Evolutionary conservation across 192 early-diverging fungal species (phyloP).

Genomic region (Coemansia sp.): DNA sequence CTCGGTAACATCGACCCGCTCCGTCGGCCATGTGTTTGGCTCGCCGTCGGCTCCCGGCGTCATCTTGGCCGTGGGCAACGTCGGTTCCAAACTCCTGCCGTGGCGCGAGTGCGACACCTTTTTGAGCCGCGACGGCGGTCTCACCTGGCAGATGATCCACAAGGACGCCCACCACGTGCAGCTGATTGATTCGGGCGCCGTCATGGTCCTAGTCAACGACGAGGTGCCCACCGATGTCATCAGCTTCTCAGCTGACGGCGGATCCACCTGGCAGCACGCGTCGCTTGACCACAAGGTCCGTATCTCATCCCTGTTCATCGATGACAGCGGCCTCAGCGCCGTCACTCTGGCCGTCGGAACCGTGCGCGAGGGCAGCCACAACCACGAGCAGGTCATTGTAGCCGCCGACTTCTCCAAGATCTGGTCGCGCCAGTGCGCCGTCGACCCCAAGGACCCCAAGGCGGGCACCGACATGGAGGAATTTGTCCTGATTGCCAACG

Average conservation of each 20-base stretch:
- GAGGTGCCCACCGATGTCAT: slow-evolving; percentile 53
- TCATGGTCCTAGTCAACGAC: slow-evolving; percentile 72
- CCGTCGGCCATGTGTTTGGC: slow-evolving; percentile 71
- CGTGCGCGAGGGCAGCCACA: slow-evolving; percentile 15
- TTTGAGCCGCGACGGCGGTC: slow-evolving; percentile 78
- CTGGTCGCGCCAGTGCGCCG: slow-evolving; percentile 63
- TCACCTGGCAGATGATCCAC: slow-evolving; percentile 64
- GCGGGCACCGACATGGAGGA: slow-evolving; percentile 26
- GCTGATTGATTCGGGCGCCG: slow-evolving; percentile 74
- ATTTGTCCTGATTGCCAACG: slow-evolving; percentile 28
- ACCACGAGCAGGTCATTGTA: slow-evolving; percentile 47
- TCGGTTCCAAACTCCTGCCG: slow-evolving; percentile 63
- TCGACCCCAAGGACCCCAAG: slow-evolving; percentile 55
- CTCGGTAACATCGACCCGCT: slow-evolving; percentile 67
- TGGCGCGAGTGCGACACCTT: slow-evolving; percentile 84
- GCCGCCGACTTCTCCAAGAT: slow-evolving; percentile 69
- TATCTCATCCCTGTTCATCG: slow-evolving; percentile 66
- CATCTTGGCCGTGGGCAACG: slow-evolving; percentile 88
- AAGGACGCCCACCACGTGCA: slow-evolving; percentile 81
- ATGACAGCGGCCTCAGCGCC: slow-evolving; percentile 73
- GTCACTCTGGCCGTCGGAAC: slow-evolving; percentile 64
- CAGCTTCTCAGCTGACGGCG: slow-evolving; percentile 75
- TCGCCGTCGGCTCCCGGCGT: slow-evolving; percentile 72
- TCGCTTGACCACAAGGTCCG: slow-evolving; percentile 54
- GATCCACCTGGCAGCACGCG: slow-evolving; percentile 62